Evolutionary conservation across 106 monocot species (phyloP).

Genomic region (Narthecium ossifragum): DNA sequence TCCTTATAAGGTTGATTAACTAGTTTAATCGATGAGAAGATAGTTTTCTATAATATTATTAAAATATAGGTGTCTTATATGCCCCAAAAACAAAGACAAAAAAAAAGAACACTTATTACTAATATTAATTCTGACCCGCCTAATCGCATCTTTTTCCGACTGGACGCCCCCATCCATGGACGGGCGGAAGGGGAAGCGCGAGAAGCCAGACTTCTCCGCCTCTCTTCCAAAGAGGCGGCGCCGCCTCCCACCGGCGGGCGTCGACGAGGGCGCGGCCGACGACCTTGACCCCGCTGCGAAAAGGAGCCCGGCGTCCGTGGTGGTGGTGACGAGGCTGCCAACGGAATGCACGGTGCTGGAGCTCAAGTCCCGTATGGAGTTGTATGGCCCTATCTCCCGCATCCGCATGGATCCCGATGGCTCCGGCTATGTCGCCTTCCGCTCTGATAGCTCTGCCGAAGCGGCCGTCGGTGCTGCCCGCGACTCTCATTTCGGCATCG

Average conservation of each 20-base stretch:
- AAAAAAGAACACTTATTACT: no score
- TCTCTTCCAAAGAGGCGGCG: constrained; percentile 25
- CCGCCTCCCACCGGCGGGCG: not conserved
- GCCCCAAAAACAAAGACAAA: no score
- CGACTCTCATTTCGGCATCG: constrained; percentile 42
- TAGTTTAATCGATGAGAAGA: no score
- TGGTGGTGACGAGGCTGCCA: constrained; percentile 63
- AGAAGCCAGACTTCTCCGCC: not conserved
- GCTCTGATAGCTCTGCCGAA: constrained; percentile 40
- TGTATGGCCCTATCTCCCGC: constrained; percentile 72
- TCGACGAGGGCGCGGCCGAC: not conserved
- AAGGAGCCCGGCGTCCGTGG: constrained; percentile 16
- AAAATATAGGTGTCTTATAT: no score
- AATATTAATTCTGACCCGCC: no score
- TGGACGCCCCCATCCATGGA: not conserved
- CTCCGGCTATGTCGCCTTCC: constrained; percentile 59
- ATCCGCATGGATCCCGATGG: constrained; percentile 50
- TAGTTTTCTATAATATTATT: no score
- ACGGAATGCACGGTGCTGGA: constrained; percentile 67
- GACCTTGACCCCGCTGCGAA: not conserved
- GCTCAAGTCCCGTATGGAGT: constrained; percentile 76
- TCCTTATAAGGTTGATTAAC: no score
- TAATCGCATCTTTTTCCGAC: no score
- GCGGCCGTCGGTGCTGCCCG: constrained; percentile 59
- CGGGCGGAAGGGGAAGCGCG: constrained; percentile 18